These are phyloP conservation scores for Lactarius akahatsu DNA, from an alignment of 768 basidiomycete species.

Conservation along the genomic window DNA sequence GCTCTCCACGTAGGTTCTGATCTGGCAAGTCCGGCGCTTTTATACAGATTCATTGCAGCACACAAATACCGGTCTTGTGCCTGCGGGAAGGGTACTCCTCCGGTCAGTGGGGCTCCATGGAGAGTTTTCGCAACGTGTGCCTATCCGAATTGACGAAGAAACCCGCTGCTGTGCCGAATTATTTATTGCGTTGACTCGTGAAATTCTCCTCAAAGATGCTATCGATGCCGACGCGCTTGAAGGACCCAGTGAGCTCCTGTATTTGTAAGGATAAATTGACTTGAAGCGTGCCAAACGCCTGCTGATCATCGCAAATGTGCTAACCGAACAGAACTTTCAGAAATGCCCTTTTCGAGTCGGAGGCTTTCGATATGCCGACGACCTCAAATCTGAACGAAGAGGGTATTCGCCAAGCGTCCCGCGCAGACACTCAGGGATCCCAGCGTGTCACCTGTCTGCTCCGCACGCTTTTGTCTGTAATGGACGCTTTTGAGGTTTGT, in stretches of 20 bases:
- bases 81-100: background rate
- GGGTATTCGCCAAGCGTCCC: background rate
- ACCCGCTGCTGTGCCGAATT: background rate
- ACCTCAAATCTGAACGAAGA: background rate
- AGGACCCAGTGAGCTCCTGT: background rate
- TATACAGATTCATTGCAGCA: background rate
- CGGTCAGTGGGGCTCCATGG: background rate
- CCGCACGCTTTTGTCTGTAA: background rate
- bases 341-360: background rate
- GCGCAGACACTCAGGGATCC: background rate
- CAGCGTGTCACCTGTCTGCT: background rate
- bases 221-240: background rate
- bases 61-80: background rate
- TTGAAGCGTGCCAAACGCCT: background rate
- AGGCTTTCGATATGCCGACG: background rate
- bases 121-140: background rate
- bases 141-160: background rate
- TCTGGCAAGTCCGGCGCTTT: background rate
- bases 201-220: background rate
- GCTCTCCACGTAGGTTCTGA: background rate
- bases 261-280: background rate
- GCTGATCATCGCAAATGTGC: background rate
- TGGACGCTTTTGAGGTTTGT: background rate
- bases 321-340: background rate
- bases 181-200: background rate